Percentiles rank a stretch among this genome's conserved stretches.
phyloP scores from a whole-genome alignment of 768 basidiomycete species.

The Pholiota microspora region DNA sequence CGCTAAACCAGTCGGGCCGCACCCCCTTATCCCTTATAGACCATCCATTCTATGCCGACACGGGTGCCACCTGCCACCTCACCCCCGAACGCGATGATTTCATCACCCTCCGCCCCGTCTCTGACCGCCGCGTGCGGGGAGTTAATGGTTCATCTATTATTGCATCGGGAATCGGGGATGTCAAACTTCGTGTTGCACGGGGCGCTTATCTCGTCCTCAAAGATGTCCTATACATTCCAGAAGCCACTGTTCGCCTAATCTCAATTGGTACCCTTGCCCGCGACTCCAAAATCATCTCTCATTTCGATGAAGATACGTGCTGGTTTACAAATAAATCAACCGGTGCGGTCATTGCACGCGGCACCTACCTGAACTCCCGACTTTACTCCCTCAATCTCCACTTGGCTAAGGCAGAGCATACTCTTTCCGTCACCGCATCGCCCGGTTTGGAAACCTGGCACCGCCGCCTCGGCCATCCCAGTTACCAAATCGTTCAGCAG shows the following conservation, averaged over 20 bases:
- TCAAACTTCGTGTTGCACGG: neutral
- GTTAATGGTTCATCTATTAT: neutral
- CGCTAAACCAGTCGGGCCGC: neutral
- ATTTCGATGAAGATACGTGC: conserved; percentile 17
- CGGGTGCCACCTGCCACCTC: neutral
- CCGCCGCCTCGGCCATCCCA: conserved; percentile 24
- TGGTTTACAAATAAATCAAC: conserved; percentile 14
- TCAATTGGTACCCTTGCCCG: neutral
- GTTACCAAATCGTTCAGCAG: conserved; percentile 20
- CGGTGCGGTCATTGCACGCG: conserved; percentile 10
- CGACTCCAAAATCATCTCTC: neutral
- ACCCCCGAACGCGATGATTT: neutral
- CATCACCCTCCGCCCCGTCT: neutral
- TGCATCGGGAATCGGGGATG: neutral
- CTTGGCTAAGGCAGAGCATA: conserved; percentile 11
- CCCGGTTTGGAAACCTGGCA: conserved; percentile 26
- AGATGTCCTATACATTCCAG: conserved; percentile 3
- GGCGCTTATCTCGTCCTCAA: neutral
- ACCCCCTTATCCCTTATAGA: neutral
- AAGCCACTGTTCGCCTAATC: conserved; percentile 4
- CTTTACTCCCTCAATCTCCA: conserved; percentile 19
- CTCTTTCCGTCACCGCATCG: conserved; percentile 5
- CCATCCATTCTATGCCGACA: neutral
- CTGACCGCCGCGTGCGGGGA: neutral
- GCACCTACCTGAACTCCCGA: conserved; percentile 6